Evolutionary conservation across 2,329 filamentous ascomycete species (phyloP).

Genomic region (Daldinia sp.): DNA sequence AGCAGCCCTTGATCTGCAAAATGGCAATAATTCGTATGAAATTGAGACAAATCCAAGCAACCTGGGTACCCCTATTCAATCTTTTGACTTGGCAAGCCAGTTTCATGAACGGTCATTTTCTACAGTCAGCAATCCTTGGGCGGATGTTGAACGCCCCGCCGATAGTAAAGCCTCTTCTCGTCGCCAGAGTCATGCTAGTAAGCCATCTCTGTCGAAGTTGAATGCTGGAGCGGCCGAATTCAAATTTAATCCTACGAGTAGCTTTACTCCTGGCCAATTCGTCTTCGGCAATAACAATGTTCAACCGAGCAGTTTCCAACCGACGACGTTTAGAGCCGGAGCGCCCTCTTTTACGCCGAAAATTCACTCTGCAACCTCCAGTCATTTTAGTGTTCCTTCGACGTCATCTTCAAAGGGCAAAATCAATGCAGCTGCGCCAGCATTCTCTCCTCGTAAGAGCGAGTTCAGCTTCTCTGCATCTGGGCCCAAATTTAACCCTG

Average conservation of each 20-base stretch:
- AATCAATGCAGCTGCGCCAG: slow-evolving; percentile 77
- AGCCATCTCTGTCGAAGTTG: slow-evolving; percentile 79
- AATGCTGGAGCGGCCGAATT: slow-evolving; percentile 93
- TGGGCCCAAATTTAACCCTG: slow-evolving; percentile 77
- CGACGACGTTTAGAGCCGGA: slow-evolving; percentile 59
- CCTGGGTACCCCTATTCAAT: slow-evolving; percentile 71
- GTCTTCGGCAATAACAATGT: slow-evolving; percentile 58
- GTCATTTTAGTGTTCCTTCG: slow-evolving; percentile 58
- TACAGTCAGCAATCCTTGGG: slow-evolving; percentile 73
- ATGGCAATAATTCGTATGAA: slow-evolving; percentile 69
- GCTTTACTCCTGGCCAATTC: slow-evolving; percentile 65
- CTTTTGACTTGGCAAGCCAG: slow-evolving; percentile 61
- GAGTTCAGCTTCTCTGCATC: slow-evolving; percentile 68
- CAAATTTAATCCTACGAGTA: slow-evolving; percentile 74
- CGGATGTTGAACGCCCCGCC: slow-evolving; percentile 60
- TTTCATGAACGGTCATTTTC: slow-evolving; percentile 68
- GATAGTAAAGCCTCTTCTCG: slow-evolving; percentile 55
- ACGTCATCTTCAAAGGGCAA: slow-evolving; percentile 55
- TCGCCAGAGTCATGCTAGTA: slow-evolving; percentile 72
- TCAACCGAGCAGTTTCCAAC: slow-evolving; percentile 58
- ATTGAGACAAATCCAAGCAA: slow-evolving; percentile 81
- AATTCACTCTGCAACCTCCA: slow-evolving; percentile 54
- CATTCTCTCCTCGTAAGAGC: slow-evolving; percentile 77
- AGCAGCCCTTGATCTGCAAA: slow-evolving; percentile 56
- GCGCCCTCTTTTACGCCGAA: slow-evolving; percentile 52